phyloP scores from a whole-genome alignment of 73 alveolate genomes.

The Loxodes magnus region DNA sequence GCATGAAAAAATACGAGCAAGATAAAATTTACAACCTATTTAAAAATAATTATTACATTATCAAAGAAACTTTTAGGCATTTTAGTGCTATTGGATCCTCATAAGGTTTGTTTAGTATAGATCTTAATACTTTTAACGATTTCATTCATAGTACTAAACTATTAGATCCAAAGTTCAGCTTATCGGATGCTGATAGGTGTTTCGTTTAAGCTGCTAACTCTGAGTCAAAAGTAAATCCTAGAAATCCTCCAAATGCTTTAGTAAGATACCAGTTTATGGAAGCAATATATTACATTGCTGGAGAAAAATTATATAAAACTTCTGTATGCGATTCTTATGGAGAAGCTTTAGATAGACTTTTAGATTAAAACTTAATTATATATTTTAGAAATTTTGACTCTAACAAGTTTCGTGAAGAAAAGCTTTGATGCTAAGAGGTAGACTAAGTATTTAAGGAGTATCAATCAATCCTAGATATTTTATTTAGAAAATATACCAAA shows the following conservation, averaged over 20 bases:
- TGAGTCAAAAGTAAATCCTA: constrained; percentile 5
- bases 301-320: constrained; percentile 22
- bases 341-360: not conserved
- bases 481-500: constrained; percentile 28
- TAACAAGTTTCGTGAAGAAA: not conserved
- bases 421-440: not conserved
- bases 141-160: constrained; percentile 4
- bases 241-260: constrained; percentile 26
- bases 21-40: constrained; percentile 23
- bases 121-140: constrained; percentile 3
- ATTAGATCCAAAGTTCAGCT: constrained; percentile 16
- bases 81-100: constrained; percentile 16
- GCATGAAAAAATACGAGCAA: constrained; percentile 36
- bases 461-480: constrained; percentile 6
- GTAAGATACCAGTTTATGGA: constrained; percentile 31
- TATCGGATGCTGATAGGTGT: constrained; percentile 28
- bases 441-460: constrained; percentile 16
- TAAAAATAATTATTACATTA: constrained; percentile 9
- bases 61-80: constrained; percentile 29
- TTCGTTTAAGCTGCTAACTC: constrained; percentile 22
- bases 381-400: not conserved
- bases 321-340: not conserved
- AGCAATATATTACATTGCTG: constrained; percentile 28
- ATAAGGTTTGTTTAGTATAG: constrained; percentile 4
- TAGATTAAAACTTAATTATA: not conserved